Evolutionary conservation across 1,139 yeast genomes (phyloP), one percentile per base, ranked within the genome.

Genomic region (Diutina sp.): DNA sequence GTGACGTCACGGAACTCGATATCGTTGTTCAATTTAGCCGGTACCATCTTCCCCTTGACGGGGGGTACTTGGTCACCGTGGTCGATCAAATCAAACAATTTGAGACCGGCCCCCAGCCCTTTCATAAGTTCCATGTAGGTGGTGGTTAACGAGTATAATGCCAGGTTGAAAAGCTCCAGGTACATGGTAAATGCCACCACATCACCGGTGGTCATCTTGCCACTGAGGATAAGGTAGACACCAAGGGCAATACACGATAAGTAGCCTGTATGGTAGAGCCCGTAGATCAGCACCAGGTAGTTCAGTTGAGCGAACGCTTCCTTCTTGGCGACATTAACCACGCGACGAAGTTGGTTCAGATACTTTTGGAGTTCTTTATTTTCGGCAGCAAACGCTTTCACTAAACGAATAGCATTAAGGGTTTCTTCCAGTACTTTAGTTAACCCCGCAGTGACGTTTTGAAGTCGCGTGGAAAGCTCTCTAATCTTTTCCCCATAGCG

Each of bases 1-100:
- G 72, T 76, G 35, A 91, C 87, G 61, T 89, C 71, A 57, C 73
- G 69, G 65, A 93, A 86, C 60, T 76, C 81, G 56, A 91, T 82
- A 57, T 83, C 79, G 58, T 88, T 88, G 6, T 65, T 63, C 12
- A 61, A 55, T 1, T 55, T 71, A n/a, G 79, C 78, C 12, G 74
- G 67, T 3, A 80, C 65, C 28, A 73, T 73, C 7, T 65, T 63
- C 0, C 79, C 79, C 57, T 69, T 65, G 32, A 78, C 68, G 0
- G 82, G 70, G 52, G 77, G 74, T 1, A 79, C 82, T 18, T 67
- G 69, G 55, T 78, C 77, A 28, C 67, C 66, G 58, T 72, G 69
- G 59, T 78, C 82, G 50, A 78, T 73, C 59, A 80, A 68, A 35
- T 72, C 74, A 61, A 76, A 76, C 51, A 80, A 69, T 62, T 76